These are phyloP conservation scores for Coelastrella sp. DNA, from an alignment of 139 green algal species.

Conservation along the genomic window DNA sequence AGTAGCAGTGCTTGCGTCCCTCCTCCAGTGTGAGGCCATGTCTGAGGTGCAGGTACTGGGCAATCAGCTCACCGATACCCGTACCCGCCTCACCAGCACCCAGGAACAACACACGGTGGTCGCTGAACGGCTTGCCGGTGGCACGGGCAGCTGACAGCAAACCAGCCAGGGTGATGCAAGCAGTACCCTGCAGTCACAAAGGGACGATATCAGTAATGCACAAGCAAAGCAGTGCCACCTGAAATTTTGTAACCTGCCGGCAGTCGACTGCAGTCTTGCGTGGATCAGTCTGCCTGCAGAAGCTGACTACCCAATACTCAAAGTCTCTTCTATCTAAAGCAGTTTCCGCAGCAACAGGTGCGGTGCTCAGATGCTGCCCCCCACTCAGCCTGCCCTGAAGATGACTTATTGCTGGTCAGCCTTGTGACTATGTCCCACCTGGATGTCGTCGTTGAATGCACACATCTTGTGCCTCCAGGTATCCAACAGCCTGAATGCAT, in stretches of 20 bases:
- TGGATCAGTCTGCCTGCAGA: too few relatives aligned
- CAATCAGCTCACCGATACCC: constrained; percentile 52
- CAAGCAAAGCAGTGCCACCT: background rate
- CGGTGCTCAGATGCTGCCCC: too few relatives aligned
- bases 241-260: too few relatives aligned
- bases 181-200: constrained; percentile 75
- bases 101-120: constrained; percentile 72
- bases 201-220: background rate
- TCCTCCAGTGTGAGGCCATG: constrained; percentile 46
- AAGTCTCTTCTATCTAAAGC: too few relatives aligned
- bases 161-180: constrained; percentile 83
- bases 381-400: too few relatives aligned
- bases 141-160: constrained; percentile 79
- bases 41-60: constrained; percentile 43
- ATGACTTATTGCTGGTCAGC: too few relatives aligned
- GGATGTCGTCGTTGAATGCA: constrained; percentile 89
- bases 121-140: constrained; percentile 50
- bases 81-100: constrained; percentile 71
- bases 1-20: constrained; percentile 63
- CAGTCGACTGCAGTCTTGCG: too few relatives aligned
- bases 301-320: too few relatives aligned
- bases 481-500: constrained; percentile 82
- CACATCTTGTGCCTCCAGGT: constrained; percentile 61
- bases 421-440: background rate
- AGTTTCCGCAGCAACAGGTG: too few relatives aligned